Conservation (phyloP, 305 asterid genomes). For the Solanum chacoense region DNA sequence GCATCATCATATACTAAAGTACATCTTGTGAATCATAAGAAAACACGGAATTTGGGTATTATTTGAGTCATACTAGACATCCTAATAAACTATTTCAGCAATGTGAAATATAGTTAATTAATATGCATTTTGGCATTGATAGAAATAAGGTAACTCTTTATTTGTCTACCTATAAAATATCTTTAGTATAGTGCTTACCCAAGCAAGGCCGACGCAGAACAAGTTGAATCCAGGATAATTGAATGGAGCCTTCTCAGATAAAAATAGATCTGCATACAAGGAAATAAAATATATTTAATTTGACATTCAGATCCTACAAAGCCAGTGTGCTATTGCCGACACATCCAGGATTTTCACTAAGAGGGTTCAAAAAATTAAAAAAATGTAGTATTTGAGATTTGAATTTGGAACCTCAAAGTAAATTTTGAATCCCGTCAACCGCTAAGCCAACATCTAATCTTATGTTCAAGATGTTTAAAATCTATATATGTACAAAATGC, state of each 20-base stretch:
- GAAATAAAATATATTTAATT: not conserved
- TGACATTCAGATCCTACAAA: not conserved
- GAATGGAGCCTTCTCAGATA: conserved; percentile 8
- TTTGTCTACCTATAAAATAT: not conserved
- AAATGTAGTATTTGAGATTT: not conserved
- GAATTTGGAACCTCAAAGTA: not conserved
- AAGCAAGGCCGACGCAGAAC: conserved; percentile 7
- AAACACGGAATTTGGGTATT: not conserved
- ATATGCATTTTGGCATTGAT: not conserved
- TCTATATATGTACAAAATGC: not conserved
- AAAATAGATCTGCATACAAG: not conserved
- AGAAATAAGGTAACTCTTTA: not conserved
- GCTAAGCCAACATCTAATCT: not conserved
- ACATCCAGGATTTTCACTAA: not conserved
- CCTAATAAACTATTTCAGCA: not conserved
- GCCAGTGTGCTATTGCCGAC: not conserved
- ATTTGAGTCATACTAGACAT: not conserved
- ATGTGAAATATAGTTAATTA: not conserved
- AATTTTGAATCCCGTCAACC: not conserved
- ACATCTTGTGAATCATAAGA: not conserved
- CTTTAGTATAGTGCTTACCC: not conserved
- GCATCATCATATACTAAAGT: not conserved
- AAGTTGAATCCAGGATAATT: not conserved
- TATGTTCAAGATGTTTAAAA: not conserved
- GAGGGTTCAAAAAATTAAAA: not conserved